phyloP scores from a whole-genome alignment of 495 filamentous ascomycete genomes.

The Neurospora terricola region DNA sequence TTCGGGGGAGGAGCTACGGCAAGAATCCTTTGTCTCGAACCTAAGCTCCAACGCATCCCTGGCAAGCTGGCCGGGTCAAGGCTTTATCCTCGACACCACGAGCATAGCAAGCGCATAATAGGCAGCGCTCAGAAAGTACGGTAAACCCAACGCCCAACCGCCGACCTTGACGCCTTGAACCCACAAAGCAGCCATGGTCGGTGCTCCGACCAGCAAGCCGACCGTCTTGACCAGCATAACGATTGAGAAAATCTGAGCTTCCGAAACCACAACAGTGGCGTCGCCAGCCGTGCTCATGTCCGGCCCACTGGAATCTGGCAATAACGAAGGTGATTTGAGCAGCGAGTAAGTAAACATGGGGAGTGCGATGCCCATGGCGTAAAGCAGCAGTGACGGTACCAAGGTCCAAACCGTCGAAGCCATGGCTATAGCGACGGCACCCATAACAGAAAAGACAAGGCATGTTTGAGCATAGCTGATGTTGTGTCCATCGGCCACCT shows the following conservation, averaged over 20 bases:
- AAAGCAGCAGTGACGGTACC: conserved; percentile 29
- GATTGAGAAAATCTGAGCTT: conserved; percentile 33
- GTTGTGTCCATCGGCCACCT: conserved; percentile 17
- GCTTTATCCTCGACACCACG: conserved; percentile 3
- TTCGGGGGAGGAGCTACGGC: background rate
- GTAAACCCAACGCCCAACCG: conserved; percentile 16
- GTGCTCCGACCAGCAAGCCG: conserved; percentile 30
- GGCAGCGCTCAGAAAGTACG: conserved; percentile 25
- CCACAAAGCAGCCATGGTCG: conserved; percentile 33
- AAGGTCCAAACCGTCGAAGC: conserved; percentile 24
- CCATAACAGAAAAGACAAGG: conserved; percentile 28
- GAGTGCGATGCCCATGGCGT: conserved; percentile 33
- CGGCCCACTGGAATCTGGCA: conserved; percentile 5
- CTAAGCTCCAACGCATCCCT: background rate
- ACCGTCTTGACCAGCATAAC: conserved; percentile 38
- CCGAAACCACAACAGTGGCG: conserved; percentile 7
- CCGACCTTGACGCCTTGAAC: conserved; percentile 18
- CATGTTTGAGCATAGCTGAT: conserved; percentile 24
- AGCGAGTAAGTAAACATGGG: conserved; percentile 36
- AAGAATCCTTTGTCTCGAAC: background rate
- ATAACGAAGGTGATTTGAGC: conserved; percentile 25
- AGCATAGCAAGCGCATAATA: conserved; percentile 21
- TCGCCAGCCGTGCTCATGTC: background rate
- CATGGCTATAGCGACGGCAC: conserved; percentile 28
- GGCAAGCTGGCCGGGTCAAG: background rate